Evolutionary conservation across 208 protist genomes (phyloP).

Genomic region (Sergeia podlipaevii): DNA sequence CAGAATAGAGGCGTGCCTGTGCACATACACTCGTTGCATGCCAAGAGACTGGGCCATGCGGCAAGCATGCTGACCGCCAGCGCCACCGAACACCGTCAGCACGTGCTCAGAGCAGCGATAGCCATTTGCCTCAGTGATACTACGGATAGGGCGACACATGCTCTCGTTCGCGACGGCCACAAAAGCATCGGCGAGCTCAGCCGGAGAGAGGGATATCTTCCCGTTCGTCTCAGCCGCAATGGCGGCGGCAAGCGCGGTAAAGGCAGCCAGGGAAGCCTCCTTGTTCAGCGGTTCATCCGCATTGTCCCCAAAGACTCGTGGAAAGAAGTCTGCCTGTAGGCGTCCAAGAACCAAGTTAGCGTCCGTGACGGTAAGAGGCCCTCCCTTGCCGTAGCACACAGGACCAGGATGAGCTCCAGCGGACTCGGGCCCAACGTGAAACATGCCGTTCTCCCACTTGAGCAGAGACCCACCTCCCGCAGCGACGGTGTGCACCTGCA

Average conservation of each 20-base stretch:
- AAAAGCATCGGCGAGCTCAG: slow-evolving; percentile 92
- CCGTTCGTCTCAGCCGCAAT: slow-evolving; percentile 42
- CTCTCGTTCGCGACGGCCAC: slow-evolving; percentile 94
- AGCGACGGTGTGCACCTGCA: slow-evolving; percentile 96
- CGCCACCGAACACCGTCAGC: slow-evolving; percentile 94
- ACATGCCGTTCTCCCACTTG: slow-evolving; percentile 85
- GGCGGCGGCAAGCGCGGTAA: slow-evolving; percentile 54
- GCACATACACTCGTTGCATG: slow-evolving; percentile 76
- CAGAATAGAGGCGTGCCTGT: slow-evolving; percentile 81
- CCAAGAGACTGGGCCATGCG: slow-evolving; percentile 87
- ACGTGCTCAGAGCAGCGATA: slow-evolving; percentile 82
- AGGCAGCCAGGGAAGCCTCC: slow-evolving; percentile 41
- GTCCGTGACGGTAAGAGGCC: slow-evolving; percentile 92
- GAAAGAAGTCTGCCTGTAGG: slow-evolving; percentile 90
- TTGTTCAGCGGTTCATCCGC: slow-evolving; percentile 60
- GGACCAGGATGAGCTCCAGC: slow-evolving; percentile 87
- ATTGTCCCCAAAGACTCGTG: slow-evolving; percentile 93
- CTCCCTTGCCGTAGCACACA: slow-evolving; percentile 94
- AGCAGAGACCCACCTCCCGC: slow-evolving; percentile 94
- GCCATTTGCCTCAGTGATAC: slow-evolving; percentile 90
- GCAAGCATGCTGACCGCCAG: slow-evolving; percentile 93
- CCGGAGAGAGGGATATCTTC: slow-evolving; percentile 36
- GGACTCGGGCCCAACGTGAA: slow-evolving; percentile 93
- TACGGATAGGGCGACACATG: slow-evolving; percentile 95
- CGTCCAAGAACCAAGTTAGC: slow-evolving; percentile 94